Percentiles rank a stretch among this genome's conserved stretches.
These are phyloP conservation scores for Botrytis aclada DNA, from an alignment of 2,329 filamentous ascomycete genomes.

Conservation along the genomic window DNA sequence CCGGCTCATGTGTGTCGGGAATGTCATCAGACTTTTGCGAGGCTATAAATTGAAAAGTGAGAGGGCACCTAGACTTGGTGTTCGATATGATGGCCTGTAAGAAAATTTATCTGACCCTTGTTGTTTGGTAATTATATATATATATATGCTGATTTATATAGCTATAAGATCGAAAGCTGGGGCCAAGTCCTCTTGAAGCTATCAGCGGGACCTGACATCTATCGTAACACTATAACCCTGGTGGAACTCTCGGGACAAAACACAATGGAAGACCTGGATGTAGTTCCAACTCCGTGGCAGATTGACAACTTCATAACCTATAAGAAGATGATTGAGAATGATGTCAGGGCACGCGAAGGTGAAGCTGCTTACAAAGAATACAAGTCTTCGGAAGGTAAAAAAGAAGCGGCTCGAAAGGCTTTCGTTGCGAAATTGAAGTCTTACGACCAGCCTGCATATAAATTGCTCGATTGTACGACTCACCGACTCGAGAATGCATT, in stretches of 20 bases:
- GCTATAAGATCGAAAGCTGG: constrained; percentile 49
- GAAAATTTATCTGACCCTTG: constrained; percentile 31
- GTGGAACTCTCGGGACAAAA: constrained; percentile 45
- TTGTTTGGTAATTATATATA: no score
- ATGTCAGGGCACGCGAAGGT: constrained; percentile 40
- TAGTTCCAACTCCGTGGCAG: constrained; percentile 52
- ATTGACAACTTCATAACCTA: constrained; percentile 55
- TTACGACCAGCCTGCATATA: constrained; percentile 1
- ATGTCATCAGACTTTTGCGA: constrained; percentile 51
- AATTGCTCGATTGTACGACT: not conserved
- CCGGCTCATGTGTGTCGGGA: constrained; percentile 49
- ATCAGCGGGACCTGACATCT: constrained; percentile 41
- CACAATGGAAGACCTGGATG: constrained; percentile 41
- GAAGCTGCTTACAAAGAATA: constrained; percentile 37
- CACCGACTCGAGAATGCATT: constrained; percentile 16
- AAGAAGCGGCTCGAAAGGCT: constrained; percentile 14
- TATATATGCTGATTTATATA: constrained; percentile 14
- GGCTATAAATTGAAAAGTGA: constrained; percentile 50
- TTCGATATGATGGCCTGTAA: constrained; percentile 58
- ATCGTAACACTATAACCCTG: constrained; percentile 47
- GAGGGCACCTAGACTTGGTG: constrained; percentile 50
- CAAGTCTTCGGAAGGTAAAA: constrained; percentile 22
- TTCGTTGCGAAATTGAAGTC: constrained; percentile 21
- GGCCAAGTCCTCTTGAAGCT: constrained; percentile 40
- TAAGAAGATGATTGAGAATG: constrained; percentile 45